These are phyloP conservation scores for Psilocybe cubensis DNA, from an alignment of 768 basidiomycete genomes.

Conservation along the genomic window DNA sequence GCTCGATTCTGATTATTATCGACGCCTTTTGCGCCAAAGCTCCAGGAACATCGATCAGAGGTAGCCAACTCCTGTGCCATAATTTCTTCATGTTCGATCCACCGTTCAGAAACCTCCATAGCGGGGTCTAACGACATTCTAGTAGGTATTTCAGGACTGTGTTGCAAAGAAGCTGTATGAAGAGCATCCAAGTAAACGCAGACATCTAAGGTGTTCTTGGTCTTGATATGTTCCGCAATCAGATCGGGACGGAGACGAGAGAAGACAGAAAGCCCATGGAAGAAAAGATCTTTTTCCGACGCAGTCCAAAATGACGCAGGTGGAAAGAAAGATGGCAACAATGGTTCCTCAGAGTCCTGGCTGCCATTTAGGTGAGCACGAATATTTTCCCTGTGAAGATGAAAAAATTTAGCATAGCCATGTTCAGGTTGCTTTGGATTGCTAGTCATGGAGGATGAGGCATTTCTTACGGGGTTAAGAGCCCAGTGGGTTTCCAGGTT, in stretches of 20 bases:
- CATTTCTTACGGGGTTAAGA: slow-evolving; percentile 1
- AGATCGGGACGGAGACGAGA: slow-evolving; percentile 80
- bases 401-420: slow-evolving; percentile 13
- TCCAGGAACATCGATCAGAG: slow-evolving; percentile 19
- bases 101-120: slow-evolving; percentile 52
- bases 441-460: slow-evolving; percentile 7
- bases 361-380: slow-evolving; percentile 19
- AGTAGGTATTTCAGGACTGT: not conserved
- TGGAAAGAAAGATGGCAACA: slow-evolving; percentile 38
- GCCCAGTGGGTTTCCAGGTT: not conserved
- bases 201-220: slow-evolving; percentile 71
- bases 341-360: slow-evolving; percentile 19
- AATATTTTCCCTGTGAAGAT: slow-evolving; percentile 12
- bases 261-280: slow-evolving; percentile 65
- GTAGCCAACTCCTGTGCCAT: slow-evolving; percentile 30
- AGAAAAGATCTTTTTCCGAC: slow-evolving; percentile 72
- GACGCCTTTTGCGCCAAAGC: slow-evolving; percentile 6
- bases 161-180: slow-evolving; percentile 32
- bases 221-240: slow-evolving; percentile 66
- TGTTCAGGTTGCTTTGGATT: not conserved
- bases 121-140: slow-evolving; percentile 37
- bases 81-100: slow-evolving; percentile 52
- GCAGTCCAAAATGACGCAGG: slow-evolving; percentile 61
- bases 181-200: slow-evolving; percentile 66
- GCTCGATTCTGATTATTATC: not conserved